Evolutionary conservation across 331 rosid genomes (phyloP).

Genomic region (Saraca asoca): DNA sequence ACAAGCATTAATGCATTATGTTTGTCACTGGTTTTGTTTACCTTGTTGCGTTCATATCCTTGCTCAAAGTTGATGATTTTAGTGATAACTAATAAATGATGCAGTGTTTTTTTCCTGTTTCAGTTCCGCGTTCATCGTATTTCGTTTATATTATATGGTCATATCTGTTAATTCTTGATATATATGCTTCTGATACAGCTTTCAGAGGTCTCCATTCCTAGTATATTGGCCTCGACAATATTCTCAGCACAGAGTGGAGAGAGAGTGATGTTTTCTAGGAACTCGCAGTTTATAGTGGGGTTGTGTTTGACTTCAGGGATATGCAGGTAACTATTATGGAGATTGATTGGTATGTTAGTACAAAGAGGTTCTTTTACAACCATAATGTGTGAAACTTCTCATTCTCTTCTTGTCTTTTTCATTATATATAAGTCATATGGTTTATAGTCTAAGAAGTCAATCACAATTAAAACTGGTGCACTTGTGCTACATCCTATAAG

Average conservation of each 20-base stretch:
- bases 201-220: conserved; percentile 78
- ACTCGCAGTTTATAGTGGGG: conserved; percentile 50
- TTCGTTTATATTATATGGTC: conserved; percentile 6
- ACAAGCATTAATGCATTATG: neutral
- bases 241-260: conserved; percentile 75
- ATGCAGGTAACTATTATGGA: conserved; percentile 58
- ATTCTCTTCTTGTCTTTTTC: neutral
- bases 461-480: neutral
- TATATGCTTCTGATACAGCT: conserved; percentile 49
- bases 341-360: conserved; percentile 4
- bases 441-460: neutral
- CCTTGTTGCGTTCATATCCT: neutral
- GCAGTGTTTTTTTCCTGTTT: too few species aligned
- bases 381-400: neutral
- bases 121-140: conserved; percentile 2
- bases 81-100: conserved; percentile 1
- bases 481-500: neutral
- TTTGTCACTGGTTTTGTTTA: neutral
- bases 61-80: neutral
- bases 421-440: too few species aligned
- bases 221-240: conserved; percentile 62
- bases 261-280: conserved; percentile 52
- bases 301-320: conserved; percentile 70
- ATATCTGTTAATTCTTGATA: conserved; percentile 8
- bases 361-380: neutral